A percentile compares a stretch with the other conserved stretches of the same genome.
These are phyloP conservation scores for Paspalum vaginatum DNA, from an alignment of 176 grass and related monocot genomes.

Conservation along the genomic window DNA sequence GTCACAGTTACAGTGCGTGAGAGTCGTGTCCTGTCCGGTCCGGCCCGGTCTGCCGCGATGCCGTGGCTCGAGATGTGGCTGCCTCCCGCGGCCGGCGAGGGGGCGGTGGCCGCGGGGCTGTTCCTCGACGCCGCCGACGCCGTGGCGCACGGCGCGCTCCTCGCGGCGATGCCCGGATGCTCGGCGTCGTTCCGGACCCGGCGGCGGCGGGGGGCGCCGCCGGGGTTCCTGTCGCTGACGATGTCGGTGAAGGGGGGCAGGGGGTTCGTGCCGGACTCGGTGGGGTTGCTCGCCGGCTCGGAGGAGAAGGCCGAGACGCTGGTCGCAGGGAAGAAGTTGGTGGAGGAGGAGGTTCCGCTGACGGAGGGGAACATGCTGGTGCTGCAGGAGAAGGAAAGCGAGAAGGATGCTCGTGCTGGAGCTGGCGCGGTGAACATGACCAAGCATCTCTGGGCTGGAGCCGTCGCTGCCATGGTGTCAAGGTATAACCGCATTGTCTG, in stretches of 20 bases:
- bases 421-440: constrained; percentile 75
- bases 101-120: constrained; percentile 48
- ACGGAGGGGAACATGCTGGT: constrained; percentile 32
- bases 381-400: constrained; percentile 30
- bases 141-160: constrained; percentile 57
- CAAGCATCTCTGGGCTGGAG: constrained; percentile 91
- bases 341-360: constrained; percentile 13
- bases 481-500: constrained; percentile 53
- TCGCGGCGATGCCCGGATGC: constrained; percentile 53
- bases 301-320: constrained; percentile 59
- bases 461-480: constrained; percentile 91
- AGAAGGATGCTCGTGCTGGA: constrained; percentile 43
- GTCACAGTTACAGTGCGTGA: constrained; percentile 16
- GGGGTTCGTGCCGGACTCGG: constrained; percentile 53
- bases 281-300: constrained; percentile 56
- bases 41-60: constrained; percentile 49
- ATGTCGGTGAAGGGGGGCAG: constrained; percentile 77
- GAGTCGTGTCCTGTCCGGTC: not conserved
- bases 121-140: constrained; percentile 66
- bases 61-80: constrained; percentile 77
- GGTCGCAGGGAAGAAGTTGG: constrained; percentile 25
- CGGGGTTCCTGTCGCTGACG: constrained; percentile 76
- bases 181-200: constrained; percentile 40
- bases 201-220: constrained; percentile 5
- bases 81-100: constrained; percentile 40